A percentile compares a stretch with the other conserved stretches of the same genome.
phyloP scores from a whole-genome alignment of 441 rosid species.

The Adansonia rubrostipa region DNA sequence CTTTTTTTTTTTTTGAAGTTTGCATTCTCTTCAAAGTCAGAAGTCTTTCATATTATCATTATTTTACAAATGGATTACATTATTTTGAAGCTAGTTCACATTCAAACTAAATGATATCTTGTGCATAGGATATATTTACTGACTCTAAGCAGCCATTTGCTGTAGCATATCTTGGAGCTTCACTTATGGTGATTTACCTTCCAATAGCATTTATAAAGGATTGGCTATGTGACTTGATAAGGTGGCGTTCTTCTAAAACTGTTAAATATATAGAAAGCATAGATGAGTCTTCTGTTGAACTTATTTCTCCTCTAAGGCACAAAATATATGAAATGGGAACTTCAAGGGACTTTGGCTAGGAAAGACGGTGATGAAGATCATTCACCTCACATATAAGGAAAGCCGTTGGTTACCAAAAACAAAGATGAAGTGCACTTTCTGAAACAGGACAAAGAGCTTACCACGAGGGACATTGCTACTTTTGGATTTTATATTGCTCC shows the following conservation, averaged over 20 bases:
- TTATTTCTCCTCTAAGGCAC: slow-evolving; percentile 57
- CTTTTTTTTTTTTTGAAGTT: no score
- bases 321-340: slow-evolving; percentile 75
- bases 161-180: slow-evolving; percentile 96
- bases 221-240: slow-evolving; percentile 63
- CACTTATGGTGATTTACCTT: slow-evolving; percentile 93
- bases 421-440: slow-evolving; percentile 54
- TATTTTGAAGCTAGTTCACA: slow-evolving; percentile 2
- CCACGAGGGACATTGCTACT: slow-evolving; percentile 71
- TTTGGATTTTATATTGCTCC: slow-evolving; percentile 93
- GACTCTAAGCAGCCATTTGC: slow-evolving; percentile 93
- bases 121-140: slow-evolving; percentile 55
- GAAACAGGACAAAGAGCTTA: slow-evolving; percentile 59
- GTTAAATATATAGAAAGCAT: slow-evolving; percentile 45
- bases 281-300: slow-evolving; percentile 52
- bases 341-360: slow-evolving; percentile 60
- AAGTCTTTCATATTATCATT: background rate
- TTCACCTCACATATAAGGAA: slow-evolving; percentile 58
- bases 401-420: slow-evolving; percentile 59
- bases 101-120: slow-evolving; percentile 24
- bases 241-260: slow-evolving; percentile 48
- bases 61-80: background rate
- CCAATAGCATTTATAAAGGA: slow-evolving; percentile 90
- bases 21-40: no score
- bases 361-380: slow-evolving; percentile 75